phyloP scores from a whole-genome alignment of 2,329 filamentous ascomycete genomes.

The Pseudogymnoascus sp. region DNA sequence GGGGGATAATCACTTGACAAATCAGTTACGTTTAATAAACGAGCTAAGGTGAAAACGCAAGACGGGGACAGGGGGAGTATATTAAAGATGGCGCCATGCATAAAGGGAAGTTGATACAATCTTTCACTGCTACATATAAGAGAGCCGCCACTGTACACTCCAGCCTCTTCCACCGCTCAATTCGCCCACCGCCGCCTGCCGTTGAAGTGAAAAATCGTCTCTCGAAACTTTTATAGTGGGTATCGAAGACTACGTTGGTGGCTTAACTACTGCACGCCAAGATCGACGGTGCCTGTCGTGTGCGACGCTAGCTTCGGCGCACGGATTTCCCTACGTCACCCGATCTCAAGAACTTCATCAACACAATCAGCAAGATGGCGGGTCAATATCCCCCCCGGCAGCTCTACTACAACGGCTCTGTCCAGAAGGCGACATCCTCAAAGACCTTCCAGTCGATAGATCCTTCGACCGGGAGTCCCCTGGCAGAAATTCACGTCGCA shows the following conservation, averaged over 20 bases:
- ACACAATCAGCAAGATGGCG: slow-evolving; percentile 17
- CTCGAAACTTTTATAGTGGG: slow-evolving; percentile 1
- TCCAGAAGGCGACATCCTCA: slow-evolving; percentile 50
- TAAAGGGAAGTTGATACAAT: neutral
- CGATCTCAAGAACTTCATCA: slow-evolving; percentile 1
- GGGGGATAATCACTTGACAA: neutral
- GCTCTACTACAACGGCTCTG: slow-evolving; percentile 67
- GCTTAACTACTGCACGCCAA: neutral
- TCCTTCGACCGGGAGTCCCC: slow-evolving; percentile 58
- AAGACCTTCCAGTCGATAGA: slow-evolving; percentile 64
- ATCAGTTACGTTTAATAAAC: slow-evolving; percentile 1
- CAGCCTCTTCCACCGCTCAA: neutral
- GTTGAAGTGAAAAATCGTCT: neutral
- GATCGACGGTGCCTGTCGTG: neutral
- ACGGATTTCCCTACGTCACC: neutral
- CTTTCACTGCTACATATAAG: neutral
- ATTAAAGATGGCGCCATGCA: slow-evolving; percentile 3
- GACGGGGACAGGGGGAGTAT: neutral
- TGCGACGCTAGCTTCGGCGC: neutral
- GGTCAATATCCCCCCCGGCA: slow-evolving; percentile 43
- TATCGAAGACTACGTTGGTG: neutral
- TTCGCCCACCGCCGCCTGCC: neutral
- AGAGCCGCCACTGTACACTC: neutral
- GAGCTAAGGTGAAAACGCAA: slow-evolving; percentile 1
- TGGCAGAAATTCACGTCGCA: slow-evolving; percentile 65